Base-by-base conservation (phyloP, 2,329 filamentous ascomycete species). In the Colletotrichum destructivum region DNA sequence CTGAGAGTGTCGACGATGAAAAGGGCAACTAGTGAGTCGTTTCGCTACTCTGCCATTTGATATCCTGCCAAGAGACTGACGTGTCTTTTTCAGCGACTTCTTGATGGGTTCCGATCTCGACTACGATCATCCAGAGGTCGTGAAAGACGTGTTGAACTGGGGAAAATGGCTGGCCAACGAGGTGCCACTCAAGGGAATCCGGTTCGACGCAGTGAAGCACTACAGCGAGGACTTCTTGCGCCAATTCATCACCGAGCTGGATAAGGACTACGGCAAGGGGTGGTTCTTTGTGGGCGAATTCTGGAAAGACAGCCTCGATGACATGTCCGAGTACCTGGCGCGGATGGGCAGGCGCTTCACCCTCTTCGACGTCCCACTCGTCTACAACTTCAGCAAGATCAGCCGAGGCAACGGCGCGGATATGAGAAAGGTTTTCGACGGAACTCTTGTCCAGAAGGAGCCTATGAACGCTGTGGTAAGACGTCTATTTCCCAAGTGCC, bases 101-200 rank as follows among this genome's bases (percentile, higher is more conserved):
- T 85, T 94, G 18, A 93, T 94, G 90, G 93, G 93, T 75, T 89
- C 90, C 7, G 90, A 94, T 78, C 79, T 94, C 49, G 91, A 94
- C 79, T 92, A 92, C 78, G 80, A 82, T 2, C 87, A 92, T 69
- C 84, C 85, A 0, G 91, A 93, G 75, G 92, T 94, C 12, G 84
- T 86, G 44, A 79, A 86, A 4, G 92, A 94, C 74, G 86, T 93
- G 4, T 83, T 91, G 65, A 84, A 86, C 62, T 94, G 92, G 92
- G 90, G 89, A 2, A 82, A 87, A 5, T 94, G 92, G 92, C 84
- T 94, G 68, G 86, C 88, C 1, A 82, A 87, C 7, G 84, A 91
- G 71, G 78, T 93, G 0, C 87, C 88, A 0, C 82, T 94, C 13
- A 85, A 87, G 72, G 92, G 92, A 1, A 91, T 94, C 79, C 86